A percentile compares a stretch with the other conserved stretches of the same genome.
Evolutionary conservation across 208 protist genomes (phyloP).

Genomic region (Crithidia sp.): DNA sequence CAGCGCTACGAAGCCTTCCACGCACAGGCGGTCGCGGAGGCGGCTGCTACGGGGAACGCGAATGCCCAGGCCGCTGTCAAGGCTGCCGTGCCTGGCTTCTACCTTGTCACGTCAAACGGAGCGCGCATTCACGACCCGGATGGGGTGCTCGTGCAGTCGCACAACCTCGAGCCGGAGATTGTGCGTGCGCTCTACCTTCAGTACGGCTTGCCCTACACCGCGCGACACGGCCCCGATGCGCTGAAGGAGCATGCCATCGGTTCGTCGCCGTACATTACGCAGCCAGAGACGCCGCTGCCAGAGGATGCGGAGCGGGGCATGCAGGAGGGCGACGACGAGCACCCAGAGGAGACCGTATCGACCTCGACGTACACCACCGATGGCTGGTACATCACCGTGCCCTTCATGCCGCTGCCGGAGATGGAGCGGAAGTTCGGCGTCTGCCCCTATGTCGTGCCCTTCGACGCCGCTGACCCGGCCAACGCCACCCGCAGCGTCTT

Average conservation of each 20-base stretch:
- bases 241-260: neutral
- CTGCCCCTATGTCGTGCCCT: slow-evolving; percentile 44
- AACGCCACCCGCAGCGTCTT: slow-evolving; percentile 44
- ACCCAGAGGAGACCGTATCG: slow-evolving; percentile 37
- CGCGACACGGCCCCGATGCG: slow-evolving; percentile 16
- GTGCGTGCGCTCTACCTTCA: slow-evolving; percentile 50
- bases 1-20: slow-evolving; percentile 15
- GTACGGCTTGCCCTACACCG: slow-evolving; percentile 44
- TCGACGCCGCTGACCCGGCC: slow-evolving; percentile 24
- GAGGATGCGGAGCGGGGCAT: neutral
- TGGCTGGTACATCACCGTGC: slow-evolving; percentile 51
- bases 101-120: slow-evolving; percentile 70
- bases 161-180: slow-evolving; percentile 56
- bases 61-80: neutral
- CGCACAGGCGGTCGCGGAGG: neutral
- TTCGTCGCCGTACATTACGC: neutral
- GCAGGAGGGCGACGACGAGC: slow-evolving; percentile 28
- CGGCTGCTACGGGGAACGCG: neutral
- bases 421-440: slow-evolving; percentile 70
- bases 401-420: slow-evolving; percentile 35
- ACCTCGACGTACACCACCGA: slow-evolving; percentile 58
- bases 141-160: slow-evolving; percentile 42
- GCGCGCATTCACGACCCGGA: slow-evolving; percentile 60
- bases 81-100: slow-evolving; percentile 38
- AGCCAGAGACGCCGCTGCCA: slow-evolving; percentile 2